phyloP scores from a whole-genome alignment of 208 protist species.

The Tritrichomonas musculus region DNA sequence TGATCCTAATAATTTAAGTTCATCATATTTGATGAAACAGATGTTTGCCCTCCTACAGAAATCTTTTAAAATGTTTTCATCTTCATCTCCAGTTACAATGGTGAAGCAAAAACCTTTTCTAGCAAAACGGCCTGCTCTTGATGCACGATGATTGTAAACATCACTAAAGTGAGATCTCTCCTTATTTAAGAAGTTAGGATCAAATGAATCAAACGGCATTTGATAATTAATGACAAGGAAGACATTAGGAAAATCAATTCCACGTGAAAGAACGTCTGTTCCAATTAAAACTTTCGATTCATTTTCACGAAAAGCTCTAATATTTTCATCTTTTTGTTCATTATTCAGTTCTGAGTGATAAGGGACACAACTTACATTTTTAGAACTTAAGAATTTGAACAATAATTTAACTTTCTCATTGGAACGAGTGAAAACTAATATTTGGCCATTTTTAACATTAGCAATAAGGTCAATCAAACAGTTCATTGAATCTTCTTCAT shows the following conservation, averaged over 20 bases:
- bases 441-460: constrained; percentile 68
- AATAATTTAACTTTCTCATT: constrained; percentile 89
- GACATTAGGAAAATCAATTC: constrained; percentile 86
- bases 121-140: constrained; percentile 77
- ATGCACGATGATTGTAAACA: constrained; percentile 62
- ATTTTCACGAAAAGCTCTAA: constrained; percentile 90
- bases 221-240: constrained; percentile 97
- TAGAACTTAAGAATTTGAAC: constrained; percentile 70
- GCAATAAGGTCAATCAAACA: constrained; percentile 83
- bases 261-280: constrained; percentile 77
- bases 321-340: constrained; percentile 89
- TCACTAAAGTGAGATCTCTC: constrained; percentile 60
- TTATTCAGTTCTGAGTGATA: constrained; percentile 96
- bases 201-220: too few relatives aligned
- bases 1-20: too few relatives aligned
- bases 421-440: constrained; percentile 96
- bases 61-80: too few relatives aligned
- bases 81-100: too few relatives aligned
- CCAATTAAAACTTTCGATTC: constrained; percentile 91
- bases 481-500: constrained; percentile 93
- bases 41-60: too few relatives aligned
- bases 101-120: neutral
- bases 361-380: constrained; percentile 80
- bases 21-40: too few relatives aligned
- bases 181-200: too few relatives aligned